Evolutionary conservation across 345 rosid genomes (phyloP).

Genomic region (Euphorbia lathyris): DNA sequence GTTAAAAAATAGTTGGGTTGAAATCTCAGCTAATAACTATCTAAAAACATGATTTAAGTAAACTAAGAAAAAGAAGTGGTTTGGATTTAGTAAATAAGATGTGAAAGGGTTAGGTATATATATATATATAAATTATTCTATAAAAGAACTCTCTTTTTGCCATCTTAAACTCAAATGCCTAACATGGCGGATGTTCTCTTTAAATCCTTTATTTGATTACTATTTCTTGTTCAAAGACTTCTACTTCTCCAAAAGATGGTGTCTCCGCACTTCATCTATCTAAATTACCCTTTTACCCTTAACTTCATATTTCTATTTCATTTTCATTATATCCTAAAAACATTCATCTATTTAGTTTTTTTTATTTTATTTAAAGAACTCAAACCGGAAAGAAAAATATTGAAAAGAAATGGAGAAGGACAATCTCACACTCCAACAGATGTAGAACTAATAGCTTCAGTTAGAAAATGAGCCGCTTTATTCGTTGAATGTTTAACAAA

Average conservation of each 20-base stretch:
- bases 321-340: no score
- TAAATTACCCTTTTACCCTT: neutral
- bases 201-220: slow-evolving; percentile 21
- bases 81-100: slow-evolving; percentile 41
- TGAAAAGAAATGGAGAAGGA: no score
- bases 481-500: no score
- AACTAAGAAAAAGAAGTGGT: slow-evolving; percentile 45
- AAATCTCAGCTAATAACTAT: slow-evolving; percentile 36
- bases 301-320: no score
- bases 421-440: no score
- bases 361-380: no score
- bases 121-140: neutral
- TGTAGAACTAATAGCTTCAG: no score
- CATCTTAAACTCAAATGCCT: slow-evolving; percentile 21
- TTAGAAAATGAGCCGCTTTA: no score
- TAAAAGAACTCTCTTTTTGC: slow-evolving; percentile 41
- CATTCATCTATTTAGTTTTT: no score
- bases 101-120: slow-evolving; percentile 37
- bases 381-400: no score
- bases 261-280: neutral
- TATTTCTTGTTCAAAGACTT: slow-evolving; percentile 17
- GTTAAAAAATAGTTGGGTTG: slow-evolving; percentile 47
- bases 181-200: slow-evolving; percentile 38
- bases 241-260: neutral
- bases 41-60: slow-evolving; percentile 34